Base-by-base conservation (phyloP, 306 rosid genomes). In the Pterocarpus santalinus region DNA sequence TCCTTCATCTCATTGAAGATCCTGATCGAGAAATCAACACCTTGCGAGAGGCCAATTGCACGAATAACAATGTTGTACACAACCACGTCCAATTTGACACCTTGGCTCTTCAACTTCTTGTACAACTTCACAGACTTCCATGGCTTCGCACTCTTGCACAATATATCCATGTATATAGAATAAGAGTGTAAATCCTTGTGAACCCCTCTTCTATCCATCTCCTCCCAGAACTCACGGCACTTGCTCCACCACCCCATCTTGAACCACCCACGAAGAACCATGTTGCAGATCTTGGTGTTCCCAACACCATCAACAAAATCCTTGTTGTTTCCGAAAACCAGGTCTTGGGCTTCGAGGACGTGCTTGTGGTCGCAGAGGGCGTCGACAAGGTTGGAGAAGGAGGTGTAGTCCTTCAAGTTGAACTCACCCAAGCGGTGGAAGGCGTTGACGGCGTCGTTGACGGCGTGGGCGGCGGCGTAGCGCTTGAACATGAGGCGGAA, bases 221-320 rank as follows among this genome's bases (percentile, higher is more conserved):
- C 97, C 41, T 89, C 91, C 98, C 97, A 95, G 46, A 91, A 90
- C 65, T 92, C 98, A 65, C 91, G 77, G 61, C 98, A 94, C 77
- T 89, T 94, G 32, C 95, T 72, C 95, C 94, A 95, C 97, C 97
- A 95, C 34, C 92, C 95, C 84, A 95, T 77, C 72, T 89, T 93
- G 38, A 32, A 84, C 97, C 95, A 95, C 32, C 95, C 99, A 0
- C 94, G 94, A 82, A 93, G 93, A 80, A 95, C 81, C 83, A 92
- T 88, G 77, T 95, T 95, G 73, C 79, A 84, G 11, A 89, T 51
- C 82, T 95, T 95, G 17, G 95, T 86, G 73, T 76, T 86, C 8
- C 46, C 77, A n/a, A 39, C 12, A 3, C 44, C 70, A 15, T 58
- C 75, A 44, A 73, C 38, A 33, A 76, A 12, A 32, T 14, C 85